Evolutionary conservation across 768 basidiomycete genomes (phyloP).

Genomic region (Suillus placidus): DNA sequence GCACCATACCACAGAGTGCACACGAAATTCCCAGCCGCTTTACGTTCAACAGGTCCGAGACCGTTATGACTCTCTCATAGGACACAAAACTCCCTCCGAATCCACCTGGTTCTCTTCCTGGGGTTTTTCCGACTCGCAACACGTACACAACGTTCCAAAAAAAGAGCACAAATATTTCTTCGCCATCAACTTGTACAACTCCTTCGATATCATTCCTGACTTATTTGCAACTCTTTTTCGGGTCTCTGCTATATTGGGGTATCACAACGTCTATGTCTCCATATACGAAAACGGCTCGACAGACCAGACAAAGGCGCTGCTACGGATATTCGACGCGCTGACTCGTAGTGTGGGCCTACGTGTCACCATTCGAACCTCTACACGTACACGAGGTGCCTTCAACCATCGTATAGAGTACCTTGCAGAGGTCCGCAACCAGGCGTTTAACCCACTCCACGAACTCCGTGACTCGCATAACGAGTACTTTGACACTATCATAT

Average conservation of each 20-base stretch:
- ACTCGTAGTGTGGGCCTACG: slow-evolving; percentile 89
- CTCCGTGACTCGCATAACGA: slow-evolving; percentile 90
- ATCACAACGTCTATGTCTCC: slow-evolving; percentile 97
- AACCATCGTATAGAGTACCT: slow-evolving; percentile 99
- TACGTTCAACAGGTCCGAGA: slow-evolving; percentile 85
- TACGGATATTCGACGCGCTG: slow-evolving; percentile 93
- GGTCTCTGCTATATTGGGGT: slow-evolving; percentile 87
- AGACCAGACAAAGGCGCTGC: slow-evolving; percentile 96
- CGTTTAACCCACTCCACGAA: slow-evolving; percentile 94
- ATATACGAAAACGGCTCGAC: slow-evolving; percentile 99
- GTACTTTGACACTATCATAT: slow-evolving; percentile 94
- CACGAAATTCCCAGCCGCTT: slow-evolving; percentile 77
- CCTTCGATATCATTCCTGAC: slow-evolving; percentile 98
- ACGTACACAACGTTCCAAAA: slow-evolving; percentile 40
- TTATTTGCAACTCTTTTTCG: slow-evolving; percentile 96
- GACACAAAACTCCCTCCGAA: slow-evolving; percentile 58
- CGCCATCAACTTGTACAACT: slow-evolving; percentile 99
- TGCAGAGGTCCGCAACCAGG: slow-evolving; percentile 99
- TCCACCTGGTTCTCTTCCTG: slow-evolving; percentile 64
- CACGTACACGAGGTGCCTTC: slow-evolving; percentile 92
- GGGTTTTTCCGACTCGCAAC: slow-evolving; percentile 49
- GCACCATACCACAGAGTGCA: slow-evolving; percentile 93
- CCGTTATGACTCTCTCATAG: slow-evolving; percentile 83
- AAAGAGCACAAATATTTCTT: slow-evolving; percentile 97
- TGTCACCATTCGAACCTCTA: slow-evolving; percentile 89